Conservation (phyloP, 768 basidiomycete genomes). For the Epithele typhae region DNA sequence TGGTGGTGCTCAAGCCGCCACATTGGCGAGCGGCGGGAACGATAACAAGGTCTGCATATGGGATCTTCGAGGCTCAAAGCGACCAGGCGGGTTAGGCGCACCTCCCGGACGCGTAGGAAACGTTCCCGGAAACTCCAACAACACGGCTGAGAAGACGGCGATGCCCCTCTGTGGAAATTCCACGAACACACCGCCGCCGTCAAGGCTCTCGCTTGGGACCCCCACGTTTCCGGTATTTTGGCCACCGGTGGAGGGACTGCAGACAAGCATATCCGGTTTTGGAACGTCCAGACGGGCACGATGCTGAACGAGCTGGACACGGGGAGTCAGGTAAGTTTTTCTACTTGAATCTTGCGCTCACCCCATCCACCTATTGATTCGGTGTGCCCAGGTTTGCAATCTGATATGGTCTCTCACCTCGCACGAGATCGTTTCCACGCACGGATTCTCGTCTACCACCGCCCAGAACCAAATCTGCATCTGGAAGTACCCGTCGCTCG, state of each 20-base stretch:
- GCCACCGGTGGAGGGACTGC: constrained; percentile 98
- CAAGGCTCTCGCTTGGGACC: constrained; percentile 98
- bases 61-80: constrained; percentile 72
- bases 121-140: constrained; percentile 20
- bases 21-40: constrained; percentile 91
- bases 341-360: too few relatives aligned
- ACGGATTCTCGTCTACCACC: constrained; percentile 91
- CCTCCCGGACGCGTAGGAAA: constrained; percentile 12
- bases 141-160: constrained; percentile 24
- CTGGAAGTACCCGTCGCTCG: constrained; percentile 90
- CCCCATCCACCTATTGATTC: too few relatives aligned
- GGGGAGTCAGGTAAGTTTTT: constrained; percentile 84
- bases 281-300: constrained; percentile 87
- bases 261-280: constrained; percentile 96
- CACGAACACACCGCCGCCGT: constrained; percentile 97
- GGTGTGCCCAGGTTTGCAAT: constrained; percentile 84
- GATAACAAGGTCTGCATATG: constrained; percentile 99
- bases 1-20: constrained; percentile 41
- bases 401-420: constrained; percentile 95
- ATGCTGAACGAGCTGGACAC: constrained; percentile 90
- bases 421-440: constrained; percentile 96
- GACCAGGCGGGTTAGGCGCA: constrained; percentile 29
- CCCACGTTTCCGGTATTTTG: constrained; percentile 84
- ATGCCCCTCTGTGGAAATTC: constrained; percentile 84
- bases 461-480: constrained; percentile 96